These are phyloP conservation scores for Metschnikowia continentalis DNA, from an alignment of 805 yeast genomes.

Conservation along the genomic window DNA sequence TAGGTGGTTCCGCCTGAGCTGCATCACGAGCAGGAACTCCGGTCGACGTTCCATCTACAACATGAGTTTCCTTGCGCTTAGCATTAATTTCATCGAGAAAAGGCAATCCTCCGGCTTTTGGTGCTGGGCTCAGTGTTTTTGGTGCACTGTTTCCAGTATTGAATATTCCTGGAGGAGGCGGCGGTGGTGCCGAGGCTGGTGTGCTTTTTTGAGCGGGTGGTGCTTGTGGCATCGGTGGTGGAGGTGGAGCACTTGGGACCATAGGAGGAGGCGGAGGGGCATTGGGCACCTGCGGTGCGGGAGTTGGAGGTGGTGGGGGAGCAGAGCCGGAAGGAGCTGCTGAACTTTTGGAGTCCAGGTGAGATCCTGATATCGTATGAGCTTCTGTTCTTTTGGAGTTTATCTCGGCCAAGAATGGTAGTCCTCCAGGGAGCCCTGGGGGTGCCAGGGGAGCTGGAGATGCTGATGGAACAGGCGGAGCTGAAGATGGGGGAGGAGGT, in stretches of 20 bases:
- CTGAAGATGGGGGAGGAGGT: constrained; percentile 14
- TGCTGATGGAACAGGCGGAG: constrained; percentile 13
- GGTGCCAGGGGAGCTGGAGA: constrained; percentile 7
- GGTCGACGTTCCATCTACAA: constrained; percentile 32
- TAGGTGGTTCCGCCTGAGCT: not conserved
- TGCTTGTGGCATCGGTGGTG: constrained; percentile 12
- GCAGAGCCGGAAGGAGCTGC: constrained; percentile 18
- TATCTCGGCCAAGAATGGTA: constrained; percentile 17
- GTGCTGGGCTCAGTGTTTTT: constrained; percentile 19
- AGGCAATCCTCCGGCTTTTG: constrained; percentile 39
- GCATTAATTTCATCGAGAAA: constrained; percentile 49
- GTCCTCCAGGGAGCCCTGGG: constrained; percentile 8
- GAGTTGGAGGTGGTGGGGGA: constrained; percentile 13
- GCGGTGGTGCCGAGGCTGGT: constrained; percentile 21
- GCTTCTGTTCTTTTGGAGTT: constrained; percentile 12
- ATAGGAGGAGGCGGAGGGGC: constrained; percentile 8
- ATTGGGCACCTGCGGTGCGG: constrained; percentile 19
- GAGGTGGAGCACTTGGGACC: constrained; percentile 20
- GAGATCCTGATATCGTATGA: constrained; percentile 5
- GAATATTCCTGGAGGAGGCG: constrained; percentile 11
- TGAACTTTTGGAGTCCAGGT: not conserved
- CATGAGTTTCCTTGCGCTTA: constrained; percentile 44
- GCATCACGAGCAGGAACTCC: constrained; percentile 8
- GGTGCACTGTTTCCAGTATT: constrained; percentile 3
- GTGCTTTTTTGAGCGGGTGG: constrained; percentile 21